Evolutionary conservation across 2,329 filamentous ascomycete genomes (phyloP).

Genomic region (Arthrobotrys musiformis): DNA sequence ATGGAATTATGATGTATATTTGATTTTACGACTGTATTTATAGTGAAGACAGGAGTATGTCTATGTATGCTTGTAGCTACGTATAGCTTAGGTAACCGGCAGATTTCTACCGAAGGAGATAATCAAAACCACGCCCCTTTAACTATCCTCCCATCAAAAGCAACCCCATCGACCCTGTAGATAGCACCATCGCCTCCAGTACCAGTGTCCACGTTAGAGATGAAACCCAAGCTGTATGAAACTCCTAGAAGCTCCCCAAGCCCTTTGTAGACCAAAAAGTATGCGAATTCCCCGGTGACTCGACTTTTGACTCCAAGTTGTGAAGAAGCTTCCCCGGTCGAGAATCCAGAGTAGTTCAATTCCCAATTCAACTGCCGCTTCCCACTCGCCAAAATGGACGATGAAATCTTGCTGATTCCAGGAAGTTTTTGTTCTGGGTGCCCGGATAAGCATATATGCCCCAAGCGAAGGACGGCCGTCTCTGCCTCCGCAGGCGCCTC

Average conservation of each 20-base stretch:
- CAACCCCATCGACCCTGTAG: conserved; percentile 58
- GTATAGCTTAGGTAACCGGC: neutral
- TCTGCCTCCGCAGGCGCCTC: neutral
- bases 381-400: conserved; percentile 13
- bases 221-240: conserved; percentile 56
- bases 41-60: neutral
- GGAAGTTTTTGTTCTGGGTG: conserved; percentile 49
- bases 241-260: conserved; percentile 55
- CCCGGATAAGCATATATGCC: conserved; percentile 30
- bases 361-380: conserved; percentile 56
- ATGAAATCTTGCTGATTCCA: conserved; percentile 48
- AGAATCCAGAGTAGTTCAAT: conserved; percentile 45
- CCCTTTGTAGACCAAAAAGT: conserved; percentile 58
- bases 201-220: conserved; percentile 9
- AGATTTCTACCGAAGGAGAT: neutral
- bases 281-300: conserved; percentile 57
- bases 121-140: conserved; percentile 53
- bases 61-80: neutral
- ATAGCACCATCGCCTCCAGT: conserved; percentile 18
- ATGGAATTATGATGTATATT: too few relatives aligned
- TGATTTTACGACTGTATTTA: too few relatives aligned
- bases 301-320: conserved; percentile 55
- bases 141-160: conserved; percentile 57
- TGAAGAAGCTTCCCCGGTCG: neutral
- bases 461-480: neutral